A percentile compares a stretch with the other conserved stretches of the same genome.
These are phyloP conservation scores for Fusarium nematophilum DNA, from an alignment of 2,329 filamentous ascomycete species.

Conservation along the genomic window DNA sequence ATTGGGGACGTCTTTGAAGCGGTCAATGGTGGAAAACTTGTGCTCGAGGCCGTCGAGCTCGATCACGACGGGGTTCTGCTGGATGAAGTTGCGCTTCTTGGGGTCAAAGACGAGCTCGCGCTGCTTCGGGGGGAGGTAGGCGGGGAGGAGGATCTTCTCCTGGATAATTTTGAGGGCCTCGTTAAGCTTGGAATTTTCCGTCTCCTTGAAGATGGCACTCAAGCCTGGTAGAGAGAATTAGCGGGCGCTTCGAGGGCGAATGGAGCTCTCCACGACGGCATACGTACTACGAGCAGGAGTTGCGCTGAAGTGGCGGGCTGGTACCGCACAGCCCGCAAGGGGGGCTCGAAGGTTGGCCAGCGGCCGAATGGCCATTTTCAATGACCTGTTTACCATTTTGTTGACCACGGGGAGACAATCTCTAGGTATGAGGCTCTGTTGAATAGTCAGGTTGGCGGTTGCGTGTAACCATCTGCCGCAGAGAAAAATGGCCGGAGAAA, in stretches of 20 bases:
- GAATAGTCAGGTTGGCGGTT: conserved; percentile 22
- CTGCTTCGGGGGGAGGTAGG: conserved; percentile 65
- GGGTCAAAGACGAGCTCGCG: conserved; percentile 63
- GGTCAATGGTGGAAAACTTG: conserved; percentile 62
- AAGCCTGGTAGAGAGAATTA: conserved; percentile 42
- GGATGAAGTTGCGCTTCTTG: conserved; percentile 60
- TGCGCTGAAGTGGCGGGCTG: conserved; percentile 45
- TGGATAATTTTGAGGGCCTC: conserved; percentile 64
- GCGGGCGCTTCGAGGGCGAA: conserved; percentile 20
- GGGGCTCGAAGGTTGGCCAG: conserved; percentile 29
- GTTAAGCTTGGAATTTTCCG: conserved; percentile 66
- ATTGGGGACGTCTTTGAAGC: conserved; percentile 55
- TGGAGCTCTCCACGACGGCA: not conserved
- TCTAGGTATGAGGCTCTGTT: conserved; percentile 15
- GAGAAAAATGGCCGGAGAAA: conserved; percentile 46
- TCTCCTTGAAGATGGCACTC: conserved; percentile 59
- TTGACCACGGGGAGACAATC: conserved; percentile 9
- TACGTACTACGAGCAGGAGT: conserved; percentile 46
- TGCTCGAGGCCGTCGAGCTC: conserved; percentile 68
- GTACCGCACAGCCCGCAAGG: conserved; percentile 7
- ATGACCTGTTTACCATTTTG: conserved; percentile 37
- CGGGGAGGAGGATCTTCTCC: conserved; percentile 70
- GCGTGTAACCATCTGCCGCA: conserved; percentile 18
- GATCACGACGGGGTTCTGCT: conserved; percentile 66
- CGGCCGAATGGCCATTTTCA: conserved; percentile 43